phyloP scores from a whole-genome alignment of 257 asterid genomes.

The Dorcoceras hygrometricum region DNA sequence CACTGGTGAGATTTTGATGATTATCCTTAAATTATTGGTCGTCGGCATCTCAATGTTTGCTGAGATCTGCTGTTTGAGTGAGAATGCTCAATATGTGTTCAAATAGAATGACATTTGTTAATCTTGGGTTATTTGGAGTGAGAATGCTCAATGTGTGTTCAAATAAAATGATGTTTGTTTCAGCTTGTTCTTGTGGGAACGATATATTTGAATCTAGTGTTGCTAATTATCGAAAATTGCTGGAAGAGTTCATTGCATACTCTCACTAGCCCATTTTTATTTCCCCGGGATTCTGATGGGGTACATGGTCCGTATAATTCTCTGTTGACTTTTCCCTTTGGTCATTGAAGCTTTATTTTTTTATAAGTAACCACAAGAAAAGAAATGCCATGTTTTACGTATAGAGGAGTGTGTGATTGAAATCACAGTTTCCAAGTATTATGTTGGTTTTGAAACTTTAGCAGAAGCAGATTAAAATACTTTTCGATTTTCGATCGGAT shows the following conservation, averaged over 20 bases:
- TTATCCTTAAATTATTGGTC: neutral
- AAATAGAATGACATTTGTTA: neutral
- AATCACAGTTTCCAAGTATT: neutral
- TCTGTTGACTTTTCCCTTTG: no score
- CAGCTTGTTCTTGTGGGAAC: neutral
- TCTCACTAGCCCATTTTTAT: neutral
- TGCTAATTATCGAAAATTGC: neutral
- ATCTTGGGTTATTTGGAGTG: no score
- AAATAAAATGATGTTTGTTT: neutral
- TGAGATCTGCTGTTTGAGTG: conserved; percentile 10
- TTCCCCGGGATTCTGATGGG: neutral
- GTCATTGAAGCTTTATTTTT: no score
- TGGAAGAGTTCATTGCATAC: neutral
- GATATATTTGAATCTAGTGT: neutral
- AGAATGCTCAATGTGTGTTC: neutral
- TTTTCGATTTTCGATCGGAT: neutral
- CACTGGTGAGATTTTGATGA: neutral
- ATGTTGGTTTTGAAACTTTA: neutral
- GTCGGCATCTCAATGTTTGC: neutral
- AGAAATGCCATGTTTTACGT: no score
- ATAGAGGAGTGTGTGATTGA: neutral
- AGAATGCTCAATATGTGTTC: neutral
- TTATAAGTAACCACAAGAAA: no score
- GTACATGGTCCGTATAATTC: no score
- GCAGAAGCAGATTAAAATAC: neutral